Conservation (phyloP, 2,329 filamentous ascomycete species). For the Claviceps capensis region DNA sequence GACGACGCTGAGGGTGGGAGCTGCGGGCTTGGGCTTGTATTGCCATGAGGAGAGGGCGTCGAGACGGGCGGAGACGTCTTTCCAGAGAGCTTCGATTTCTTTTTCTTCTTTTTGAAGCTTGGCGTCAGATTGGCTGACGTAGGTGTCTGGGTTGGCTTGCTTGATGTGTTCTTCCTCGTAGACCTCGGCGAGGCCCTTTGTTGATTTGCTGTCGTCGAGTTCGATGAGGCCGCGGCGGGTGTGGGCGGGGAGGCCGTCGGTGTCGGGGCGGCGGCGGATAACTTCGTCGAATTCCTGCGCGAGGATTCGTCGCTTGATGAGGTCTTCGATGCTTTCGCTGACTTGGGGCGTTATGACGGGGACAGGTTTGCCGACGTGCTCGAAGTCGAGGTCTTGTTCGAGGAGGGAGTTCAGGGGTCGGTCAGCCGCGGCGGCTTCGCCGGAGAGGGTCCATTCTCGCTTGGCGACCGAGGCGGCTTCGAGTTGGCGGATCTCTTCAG, state of each 20-base stretch:
- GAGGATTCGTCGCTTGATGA: slow-evolving; percentile 88
- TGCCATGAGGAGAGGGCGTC: slow-evolving; percentile 89
- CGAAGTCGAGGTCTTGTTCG: slow-evolving; percentile 91
- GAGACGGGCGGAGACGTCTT: slow-evolving; percentile 62
- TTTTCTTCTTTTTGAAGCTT: slow-evolving; percentile 70
- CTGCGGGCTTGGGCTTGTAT: slow-evolving; percentile 80
- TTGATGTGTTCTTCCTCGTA: slow-evolving; percentile 90
- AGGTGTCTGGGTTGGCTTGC: slow-evolving; percentile 60
- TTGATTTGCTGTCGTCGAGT: slow-evolving; percentile 75
- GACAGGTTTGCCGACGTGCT: slow-evolving; percentile 86
- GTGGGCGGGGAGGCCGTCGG: slow-evolving; percentile 44
- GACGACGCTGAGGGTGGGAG: slow-evolving; percentile 72
- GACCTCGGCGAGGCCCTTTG: slow-evolving; percentile 76
- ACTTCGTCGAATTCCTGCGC: slow-evolving; percentile 89
- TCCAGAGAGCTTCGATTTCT: slow-evolving; percentile 75
- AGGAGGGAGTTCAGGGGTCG: slow-evolving; percentile 84
- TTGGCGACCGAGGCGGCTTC: slow-evolving; percentile 83
- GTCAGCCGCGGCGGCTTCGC: slow-evolving; percentile 72
- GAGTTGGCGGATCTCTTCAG: slow-evolving; percentile 80
- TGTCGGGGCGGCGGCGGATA: slow-evolving; percentile 64
- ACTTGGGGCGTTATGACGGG: slow-evolving; percentile 87
- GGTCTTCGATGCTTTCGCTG: slow-evolving; percentile 78
- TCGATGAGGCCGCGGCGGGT: slow-evolving; percentile 62
- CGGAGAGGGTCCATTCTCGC: slow-evolving; percentile 78
- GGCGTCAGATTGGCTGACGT: slow-evolving; percentile 69